Base-by-base conservation (phyloP, 129 eudicot species). In the Arctium lappa region DNA sequence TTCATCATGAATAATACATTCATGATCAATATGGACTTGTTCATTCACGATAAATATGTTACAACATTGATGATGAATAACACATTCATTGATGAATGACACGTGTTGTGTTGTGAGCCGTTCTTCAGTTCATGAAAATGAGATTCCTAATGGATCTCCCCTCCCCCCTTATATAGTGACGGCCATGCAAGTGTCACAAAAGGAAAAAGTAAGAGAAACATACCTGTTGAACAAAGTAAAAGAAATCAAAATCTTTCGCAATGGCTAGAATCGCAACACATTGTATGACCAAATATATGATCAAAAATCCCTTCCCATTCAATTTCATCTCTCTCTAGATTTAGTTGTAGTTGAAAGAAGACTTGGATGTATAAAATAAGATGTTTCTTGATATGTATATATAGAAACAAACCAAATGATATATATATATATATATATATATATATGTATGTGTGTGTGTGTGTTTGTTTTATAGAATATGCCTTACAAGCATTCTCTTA, bases 191-290 rank as follows among this genome's bases (percentile, higher is more conserved):
- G 2, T 8, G 50, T 42, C 50, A 12, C 37, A 9, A 10, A 46
- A 46, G 12, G 33, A n/a, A n/a, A 3, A 68, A 2, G 3, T 39
- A 40, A 33, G 1, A 38, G 11, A 0, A 37, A 44, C 56, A 73
- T 69, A 90, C 94, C 91, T 90, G 91, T 79, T 90, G 94, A 75
- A 88, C 91, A 80, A 90, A 90, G 82, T 86, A 90, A 84, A 74
- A 90, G 87, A 90, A 90, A 79, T 90, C 91, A 12, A 90, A 90
- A 33, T 88, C 87, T 76, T 78, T 80, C 72, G 91, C 82, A 42
- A 80, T 70, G 27, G 69, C 68, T 56, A 73, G 46, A 39, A 72
- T 22, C 80, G 86, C 53, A 5, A 80, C 72, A 85, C 85, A 82
- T 75, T 88, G 87, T 82, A 53, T 48, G 30, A 80, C 75, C 73